phyloP scores from a whole-genome alignment of 2,329 filamentous ascomycete genomes.

The Phaeosphaeria sp. region DNA sequence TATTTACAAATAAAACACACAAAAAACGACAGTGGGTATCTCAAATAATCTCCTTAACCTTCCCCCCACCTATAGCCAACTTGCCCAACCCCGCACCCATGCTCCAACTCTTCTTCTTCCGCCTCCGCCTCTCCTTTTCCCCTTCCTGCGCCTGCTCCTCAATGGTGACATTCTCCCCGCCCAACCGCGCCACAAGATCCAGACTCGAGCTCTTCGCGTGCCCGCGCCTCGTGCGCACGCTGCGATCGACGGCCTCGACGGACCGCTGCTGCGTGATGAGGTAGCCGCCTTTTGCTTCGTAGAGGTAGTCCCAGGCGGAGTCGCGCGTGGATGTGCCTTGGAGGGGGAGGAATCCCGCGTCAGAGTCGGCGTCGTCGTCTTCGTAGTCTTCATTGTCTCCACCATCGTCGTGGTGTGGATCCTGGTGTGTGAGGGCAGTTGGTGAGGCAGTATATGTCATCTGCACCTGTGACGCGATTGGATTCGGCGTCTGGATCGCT shows the following conservation, averaged over 20 bases:
- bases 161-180: slow-evolving; percentile 11
- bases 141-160: slow-evolving; percentile 5
- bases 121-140: slow-evolving; percentile 17
- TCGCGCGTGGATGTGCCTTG: slow-evolving; percentile 21
- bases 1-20: not conserved
- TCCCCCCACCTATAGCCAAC: slow-evolving; percentile 21
- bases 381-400: slow-evolving; percentile 2
- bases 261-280: not conserved
- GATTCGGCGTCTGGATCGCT: slow-evolving; percentile 2
- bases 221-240: not conserved
- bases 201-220: not conserved
- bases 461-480: not conserved
- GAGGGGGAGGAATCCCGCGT: slow-evolving; percentile 22
- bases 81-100: slow-evolving; percentile 28
- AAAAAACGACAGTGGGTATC: slow-evolving; percentile 7
- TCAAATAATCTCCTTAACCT: slow-evolving; percentile 38
- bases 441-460: not conserved
- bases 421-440: not conserved
- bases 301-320: slow-evolving; percentile 22
- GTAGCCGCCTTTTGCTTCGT: slow-evolving; percentile 13
- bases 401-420: not conserved
- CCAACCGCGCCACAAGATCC: slow-evolving; percentile 17
- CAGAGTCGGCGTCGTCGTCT: not conserved
- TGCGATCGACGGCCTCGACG: not conserved
- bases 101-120: slow-evolving; percentile 38